Evolutionary conservation across 352 stramenopile genomes (phyloP), one percentile per base, ranked within the genome.

Genomic region (Phytophthora uliginosa): DNA sequence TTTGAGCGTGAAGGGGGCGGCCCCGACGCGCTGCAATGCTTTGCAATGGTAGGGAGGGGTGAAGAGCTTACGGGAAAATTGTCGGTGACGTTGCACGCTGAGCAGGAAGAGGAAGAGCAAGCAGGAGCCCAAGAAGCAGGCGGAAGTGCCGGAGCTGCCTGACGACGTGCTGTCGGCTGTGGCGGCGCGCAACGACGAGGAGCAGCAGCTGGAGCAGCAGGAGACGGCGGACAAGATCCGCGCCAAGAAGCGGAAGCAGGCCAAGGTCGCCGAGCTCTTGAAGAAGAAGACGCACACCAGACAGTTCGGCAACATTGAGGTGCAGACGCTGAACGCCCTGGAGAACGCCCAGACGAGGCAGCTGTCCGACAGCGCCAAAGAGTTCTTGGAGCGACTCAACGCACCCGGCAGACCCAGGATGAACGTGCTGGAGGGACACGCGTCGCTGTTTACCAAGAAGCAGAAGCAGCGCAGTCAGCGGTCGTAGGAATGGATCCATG

Each of bases 261-360:
- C 56, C 4, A 78, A 78, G 48, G n/a, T 77, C 18, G 61, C 54
- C 2, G 73, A 78, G 20, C 24, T 74, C 47, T 59, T 81, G 69
- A 36, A 72, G 50, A 76, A 79, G 74, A 90, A 92, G 73, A 88
- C 63, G 33, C 88, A 95, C 73, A 89, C 88, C 65, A 82, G 85
- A 36, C 78, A 93, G 62, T 95, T 95, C 50, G 88, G 84, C 50
- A 84, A 83, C 60, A 84, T 95, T 57, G 69, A 92, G 31, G 86
- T 94, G 70, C 84, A 92, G 76, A 94, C 86, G 22, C 75, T 92
- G 34, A 79, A 86, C 15, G 63, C 74, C 12, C 53, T 92, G 24
- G 78, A 83, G 38, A 68, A 74, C 1, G 70, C 68, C n/a, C 71
- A 85, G 62, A 78, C 76, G 28, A 89, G 84, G 28, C 45, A 73